A percentile compares a stretch with the other conserved stretches of the same genome.
These are phyloP conservation scores for Austroboletus eburneus DNA, from an alignment of 768 basidiomycete genomes.

Conservation along the genomic window DNA sequence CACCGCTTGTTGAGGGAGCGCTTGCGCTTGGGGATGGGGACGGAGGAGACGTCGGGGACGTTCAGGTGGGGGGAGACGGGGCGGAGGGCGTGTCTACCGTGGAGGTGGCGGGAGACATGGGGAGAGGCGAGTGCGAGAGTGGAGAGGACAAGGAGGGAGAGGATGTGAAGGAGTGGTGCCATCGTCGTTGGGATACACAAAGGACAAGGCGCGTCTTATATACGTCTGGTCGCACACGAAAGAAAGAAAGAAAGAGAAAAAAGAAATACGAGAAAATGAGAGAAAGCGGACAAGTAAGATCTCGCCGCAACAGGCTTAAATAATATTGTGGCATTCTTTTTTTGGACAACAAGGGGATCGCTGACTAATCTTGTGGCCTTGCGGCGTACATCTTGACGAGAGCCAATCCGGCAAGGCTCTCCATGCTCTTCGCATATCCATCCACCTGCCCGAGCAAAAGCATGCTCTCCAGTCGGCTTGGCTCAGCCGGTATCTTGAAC, in stretches of 20 bases:
- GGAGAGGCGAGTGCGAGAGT: conserved; percentile 34
- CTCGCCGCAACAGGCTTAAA: no score
- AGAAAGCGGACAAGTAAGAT: no score
- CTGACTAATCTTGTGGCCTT: conserved; percentile 28
- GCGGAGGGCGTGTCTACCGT: conserved; percentile 20
- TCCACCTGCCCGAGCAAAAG: conserved; percentile 85
- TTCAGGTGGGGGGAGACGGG: not conserved
- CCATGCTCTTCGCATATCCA: conserved; percentile 75
- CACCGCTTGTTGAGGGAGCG: conserved; percentile 31
- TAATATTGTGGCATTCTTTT: no score
- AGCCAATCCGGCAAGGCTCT: conserved; percentile 51
- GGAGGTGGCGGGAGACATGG: conserved; percentile 30
- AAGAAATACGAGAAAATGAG: no score
- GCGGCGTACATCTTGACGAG: conserved; percentile 87
- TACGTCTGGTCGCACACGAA: not conserved
- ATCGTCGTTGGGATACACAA: conserved; percentile 12
- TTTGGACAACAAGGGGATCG: no score
- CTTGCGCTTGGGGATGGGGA: conserved; percentile 9
- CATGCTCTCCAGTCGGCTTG: conserved; percentile 84
- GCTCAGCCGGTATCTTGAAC: conserved; percentile 87
- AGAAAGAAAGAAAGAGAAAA: no score
- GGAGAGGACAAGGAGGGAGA: conserved; percentile 42
- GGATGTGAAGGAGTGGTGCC: conserved; percentile 38
- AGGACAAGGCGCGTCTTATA: conserved; percentile 18
- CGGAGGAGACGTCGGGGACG: not conserved